Conservation (phyloP, 1,139 yeast genomes). For the Suhomyces chickasaworum region DNA sequence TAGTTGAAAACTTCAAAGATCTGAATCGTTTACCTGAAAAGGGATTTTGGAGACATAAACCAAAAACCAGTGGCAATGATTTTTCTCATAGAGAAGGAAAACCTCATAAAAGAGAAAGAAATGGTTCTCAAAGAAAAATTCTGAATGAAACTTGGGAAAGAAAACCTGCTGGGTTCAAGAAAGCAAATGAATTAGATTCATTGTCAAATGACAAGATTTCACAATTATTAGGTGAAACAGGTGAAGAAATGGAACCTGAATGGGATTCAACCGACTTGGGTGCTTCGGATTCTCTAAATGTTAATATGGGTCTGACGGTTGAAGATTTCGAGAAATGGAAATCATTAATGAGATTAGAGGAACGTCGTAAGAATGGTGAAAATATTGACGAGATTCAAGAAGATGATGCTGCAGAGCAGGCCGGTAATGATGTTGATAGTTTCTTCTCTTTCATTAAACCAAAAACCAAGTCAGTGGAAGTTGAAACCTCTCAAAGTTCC, state of each 20-base stretch:
- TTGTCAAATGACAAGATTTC: conserved; percentile 34
- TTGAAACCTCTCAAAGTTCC: conserved; percentile 7
- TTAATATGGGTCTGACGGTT: conserved; percentile 57
- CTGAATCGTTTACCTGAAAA: conserved; percentile 40
- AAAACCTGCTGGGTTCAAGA: conserved; percentile 27
- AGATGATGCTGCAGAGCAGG: conserved; percentile 20
- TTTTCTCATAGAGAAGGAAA: conserved; percentile 13
- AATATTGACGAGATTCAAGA: conserved; percentile 4
- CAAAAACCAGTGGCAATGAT: conserved; percentile 7
- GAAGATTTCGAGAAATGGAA: conserved; percentile 77
- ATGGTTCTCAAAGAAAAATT: conserved; percentile 19
- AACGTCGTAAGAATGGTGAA: conserved; percentile 54
- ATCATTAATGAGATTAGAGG: conserved; percentile 58
- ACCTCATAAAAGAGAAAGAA: conserved; percentile 17
- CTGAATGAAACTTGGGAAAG: conserved; percentile 35
- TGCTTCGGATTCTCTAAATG: conserved; percentile 23
- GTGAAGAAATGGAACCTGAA: conserved; percentile 51
- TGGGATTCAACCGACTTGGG: conserved; percentile 47
- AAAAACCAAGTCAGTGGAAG: conserved; percentile 12
- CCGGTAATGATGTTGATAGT: conserved; percentile 52
- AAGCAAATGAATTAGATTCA: conserved; percentile 29
- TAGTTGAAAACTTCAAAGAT: conserved; percentile 30
- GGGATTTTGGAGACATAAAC: conserved; percentile 41
- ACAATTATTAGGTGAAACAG: conserved; percentile 39
- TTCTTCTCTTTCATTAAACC: conserved; percentile 53